phyloP scores from a whole-genome alignment of 225 moss, liverwort and hornwort species.

The Polytrichum commune region DNA sequence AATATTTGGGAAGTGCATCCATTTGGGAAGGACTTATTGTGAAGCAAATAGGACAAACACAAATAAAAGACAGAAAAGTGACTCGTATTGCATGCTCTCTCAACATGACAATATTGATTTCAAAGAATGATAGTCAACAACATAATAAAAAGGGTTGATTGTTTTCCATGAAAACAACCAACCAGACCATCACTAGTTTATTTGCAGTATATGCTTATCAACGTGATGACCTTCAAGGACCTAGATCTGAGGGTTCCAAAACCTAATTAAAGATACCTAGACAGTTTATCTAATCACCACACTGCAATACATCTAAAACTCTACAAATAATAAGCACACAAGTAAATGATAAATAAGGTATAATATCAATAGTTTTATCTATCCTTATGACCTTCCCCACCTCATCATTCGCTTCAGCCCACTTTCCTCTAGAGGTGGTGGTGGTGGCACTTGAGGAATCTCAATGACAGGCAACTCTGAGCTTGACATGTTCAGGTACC shows the following conservation, averaged over 20 bases:
- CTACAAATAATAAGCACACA: conserved; percentile 16
- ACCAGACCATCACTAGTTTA: too few species aligned
- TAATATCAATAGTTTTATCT: neutral
- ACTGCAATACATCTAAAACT: conserved; percentile 14
- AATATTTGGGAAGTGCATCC: too few species aligned
- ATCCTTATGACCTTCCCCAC: conserved; percentile 58
- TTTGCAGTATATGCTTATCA: too few species aligned
- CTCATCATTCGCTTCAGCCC: conserved; percentile 87
- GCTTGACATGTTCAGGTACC: conserved; percentile 62
- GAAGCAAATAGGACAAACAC: too few species aligned
- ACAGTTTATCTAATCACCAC: conserved; percentile 15
- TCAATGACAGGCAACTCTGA: conserved; percentile 59
- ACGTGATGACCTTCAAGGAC: too few species aligned
- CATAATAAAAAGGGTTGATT: neutral
- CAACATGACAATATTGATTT: neutral
- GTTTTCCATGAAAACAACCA: too few species aligned
- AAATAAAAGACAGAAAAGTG: too few species aligned
- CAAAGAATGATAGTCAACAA: neutral
- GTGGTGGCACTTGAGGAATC: conserved; percentile 33
- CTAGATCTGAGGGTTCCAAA: neutral
- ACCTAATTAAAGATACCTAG: conserved; percentile 10
- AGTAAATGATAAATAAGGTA: conserved; percentile 13
- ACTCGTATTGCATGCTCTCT: too few species aligned
- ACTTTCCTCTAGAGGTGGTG: conserved; percentile 67
- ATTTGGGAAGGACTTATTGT: too few species aligned